These are phyloP conservation scores for Collybiopsis confluens DNA, from an alignment of 768 basidiomycete species.

Conservation along the genomic window DNA sequence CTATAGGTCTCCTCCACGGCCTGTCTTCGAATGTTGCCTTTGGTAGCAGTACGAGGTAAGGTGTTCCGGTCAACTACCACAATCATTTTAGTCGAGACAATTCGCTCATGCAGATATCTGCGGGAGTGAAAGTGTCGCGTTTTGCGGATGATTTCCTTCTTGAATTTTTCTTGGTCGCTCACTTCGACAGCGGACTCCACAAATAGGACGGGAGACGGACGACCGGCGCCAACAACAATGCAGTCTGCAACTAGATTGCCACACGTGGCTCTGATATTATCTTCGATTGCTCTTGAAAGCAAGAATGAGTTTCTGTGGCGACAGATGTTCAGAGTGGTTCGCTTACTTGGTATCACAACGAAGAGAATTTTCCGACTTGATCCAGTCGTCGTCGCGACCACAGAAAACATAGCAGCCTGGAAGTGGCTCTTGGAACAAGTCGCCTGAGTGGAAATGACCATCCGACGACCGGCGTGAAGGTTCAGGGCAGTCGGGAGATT, in stretches of 20 bases:
- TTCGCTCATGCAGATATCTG: constrained; percentile 54
- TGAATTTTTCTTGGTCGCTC: constrained; percentile 34
- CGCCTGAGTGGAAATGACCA: constrained; percentile 67
- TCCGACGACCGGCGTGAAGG: constrained; percentile 44
- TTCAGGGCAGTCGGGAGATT: constrained; percentile 59
- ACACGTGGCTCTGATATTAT: constrained; percentile 48
- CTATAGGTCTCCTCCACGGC: constrained; percentile 46
- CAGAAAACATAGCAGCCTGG: constrained; percentile 50
- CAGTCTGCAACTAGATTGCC: constrained; percentile 45
- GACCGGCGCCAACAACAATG: constrained; percentile 52
- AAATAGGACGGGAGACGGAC: constrained; percentile 52
- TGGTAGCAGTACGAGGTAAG: constrained; percentile 51
- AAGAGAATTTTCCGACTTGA: constrained; percentile 63
- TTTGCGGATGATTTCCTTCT: constrained; percentile 47
- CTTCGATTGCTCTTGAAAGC: constrained; percentile 47
- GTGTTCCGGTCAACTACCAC: constrained; percentile 42
- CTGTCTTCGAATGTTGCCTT: constrained; percentile 52
- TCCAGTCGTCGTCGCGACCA: constrained; percentile 70
- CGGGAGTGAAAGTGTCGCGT: constrained; percentile 48
- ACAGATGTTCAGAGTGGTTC: no score
- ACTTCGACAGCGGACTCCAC: constrained; percentile 40
- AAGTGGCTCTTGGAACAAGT: constrained; percentile 53
- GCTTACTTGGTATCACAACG: constrained; percentile 66
- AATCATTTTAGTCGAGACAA: constrained; percentile 38
- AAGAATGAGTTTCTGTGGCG: no score